phyloP scores from a whole-genome alignment of 2,329 filamentous ascomycete genomes.

The Trichothecium roseum region DNA sequence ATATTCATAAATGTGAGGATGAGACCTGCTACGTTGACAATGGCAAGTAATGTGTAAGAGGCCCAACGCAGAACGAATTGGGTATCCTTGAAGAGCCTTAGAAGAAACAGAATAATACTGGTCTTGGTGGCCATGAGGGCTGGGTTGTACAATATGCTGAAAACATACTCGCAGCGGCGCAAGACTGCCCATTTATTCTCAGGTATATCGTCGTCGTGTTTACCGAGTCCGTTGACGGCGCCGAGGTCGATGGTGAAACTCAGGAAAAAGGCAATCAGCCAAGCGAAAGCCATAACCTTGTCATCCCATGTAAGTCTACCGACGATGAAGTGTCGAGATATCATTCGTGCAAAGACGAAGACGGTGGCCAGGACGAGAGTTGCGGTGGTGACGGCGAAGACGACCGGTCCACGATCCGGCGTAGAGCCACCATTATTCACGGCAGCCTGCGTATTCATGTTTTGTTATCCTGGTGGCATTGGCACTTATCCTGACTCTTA shows the following conservation, averaged over 20 bases:
- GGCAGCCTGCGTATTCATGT: background rate
- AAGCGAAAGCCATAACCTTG: slow-evolving; percentile 70
- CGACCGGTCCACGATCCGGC: slow-evolving; percentile 45
- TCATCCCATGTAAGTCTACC: slow-evolving; percentile 66
- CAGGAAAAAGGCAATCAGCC: slow-evolving; percentile 59
- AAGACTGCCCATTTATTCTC: slow-evolving; percentile 36
- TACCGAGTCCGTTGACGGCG: slow-evolving; percentile 55
- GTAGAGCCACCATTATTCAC: slow-evolving; percentile 9
- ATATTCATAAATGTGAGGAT: slow-evolving; percentile 80
- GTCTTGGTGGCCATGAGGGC: slow-evolving; percentile 86
- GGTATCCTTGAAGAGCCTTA: slow-evolving; percentile 68
- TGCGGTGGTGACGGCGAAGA: slow-evolving; percentile 59
- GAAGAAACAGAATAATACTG: slow-evolving; percentile 85
- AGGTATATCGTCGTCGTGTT: slow-evolving; percentile 51
- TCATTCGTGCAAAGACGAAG: slow-evolving; percentile 65
- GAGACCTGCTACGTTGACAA: slow-evolving; percentile 70
- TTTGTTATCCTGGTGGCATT: background rate
- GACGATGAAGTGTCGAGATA: slow-evolving; percentile 65
- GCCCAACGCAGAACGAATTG: slow-evolving; percentile 67
- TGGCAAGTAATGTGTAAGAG: slow-evolving; percentile 67
- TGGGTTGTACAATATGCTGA: slow-evolving; percentile 67
- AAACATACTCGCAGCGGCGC: slow-evolving; percentile 51
- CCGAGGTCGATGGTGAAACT: slow-evolving; percentile 57
- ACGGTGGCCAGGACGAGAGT: slow-evolving; percentile 60
- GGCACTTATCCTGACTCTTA: no score